Percentiles rank a stretch among this genome's conserved stretches.
phyloP scores from a whole-genome alignment of 1,284 basidiomycete genomes.

The Boletus semigastroideus region DNA sequence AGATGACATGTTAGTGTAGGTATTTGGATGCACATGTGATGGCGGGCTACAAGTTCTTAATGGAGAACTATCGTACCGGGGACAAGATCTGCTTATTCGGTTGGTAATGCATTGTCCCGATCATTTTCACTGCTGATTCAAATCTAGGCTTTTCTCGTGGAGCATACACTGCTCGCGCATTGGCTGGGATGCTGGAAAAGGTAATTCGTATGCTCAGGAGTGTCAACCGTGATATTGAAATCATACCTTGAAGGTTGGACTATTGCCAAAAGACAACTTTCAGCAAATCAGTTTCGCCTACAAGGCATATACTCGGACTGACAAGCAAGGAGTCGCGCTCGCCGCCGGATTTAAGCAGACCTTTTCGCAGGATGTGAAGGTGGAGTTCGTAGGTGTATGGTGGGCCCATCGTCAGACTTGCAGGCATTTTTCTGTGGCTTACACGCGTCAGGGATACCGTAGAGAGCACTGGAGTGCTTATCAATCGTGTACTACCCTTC shows the following conservation, averaged over 20 bases:
- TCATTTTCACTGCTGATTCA: constrained; percentile 1
- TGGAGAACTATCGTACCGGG: constrained; percentile 59
- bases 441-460: constrained; percentile 60
- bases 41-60: constrained; percentile 64
- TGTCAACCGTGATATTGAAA: background rate
- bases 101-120: constrained; percentile 22
- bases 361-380: constrained; percentile 57
- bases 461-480: constrained; percentile 59
- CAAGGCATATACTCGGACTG: constrained; percentile 55
- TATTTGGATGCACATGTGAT: constrained; percentile 64
- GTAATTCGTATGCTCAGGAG: constrained; percentile 23
- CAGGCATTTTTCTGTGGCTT: background rate
- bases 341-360: constrained; percentile 63
- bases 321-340: constrained; percentile 42
- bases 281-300: constrained; percentile 68
- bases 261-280: constrained; percentile 57
- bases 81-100: constrained; percentile 67
- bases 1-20: constrained; percentile 32
- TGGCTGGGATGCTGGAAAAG: constrained; percentile 63
- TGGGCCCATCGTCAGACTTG: constrained; percentile 33
- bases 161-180: constrained; percentile 73
- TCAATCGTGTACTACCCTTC: constrained; percentile 58
- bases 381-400: constrained; percentile 69
- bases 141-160: constrained; percentile 68
- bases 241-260: constrained; percentile 45